phyloP scores from a whole-genome alignment of 2,329 filamentous ascomycete species.

The Pseudogymnoascus sp. region DNA sequence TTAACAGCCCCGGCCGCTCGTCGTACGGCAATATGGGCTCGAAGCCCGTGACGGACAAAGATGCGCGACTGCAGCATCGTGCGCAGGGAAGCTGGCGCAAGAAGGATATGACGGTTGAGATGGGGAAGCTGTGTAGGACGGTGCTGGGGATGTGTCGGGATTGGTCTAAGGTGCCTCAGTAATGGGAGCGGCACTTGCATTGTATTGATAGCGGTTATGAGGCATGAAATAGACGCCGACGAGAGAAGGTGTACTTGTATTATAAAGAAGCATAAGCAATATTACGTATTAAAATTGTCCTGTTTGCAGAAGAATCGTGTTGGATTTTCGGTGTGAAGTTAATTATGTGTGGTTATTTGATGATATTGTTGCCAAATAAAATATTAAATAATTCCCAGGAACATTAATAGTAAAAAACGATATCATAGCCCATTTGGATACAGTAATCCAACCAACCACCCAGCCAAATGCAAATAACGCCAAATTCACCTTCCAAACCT shows the following conservation, averaged over 20 bases:
- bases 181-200: conserved; percentile 24
- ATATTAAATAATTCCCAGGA: not conserved
- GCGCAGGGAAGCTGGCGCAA: conserved; percentile 29
- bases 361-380: not conserved
- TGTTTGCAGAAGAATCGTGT: conserved; percentile 18
- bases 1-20: conserved; percentile 23
- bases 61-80: conserved; percentile 26
- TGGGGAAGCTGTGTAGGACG: conserved; percentile 29
- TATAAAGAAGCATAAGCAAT: conserved; percentile 25
- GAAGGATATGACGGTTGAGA: conserved; percentile 24
- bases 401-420: not conserved
- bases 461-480: not conserved
- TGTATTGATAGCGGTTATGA: not conserved
- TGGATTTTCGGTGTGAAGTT: not conserved
- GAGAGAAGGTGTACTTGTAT: conserved; percentile 25
- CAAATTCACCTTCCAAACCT: not conserved
- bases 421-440: not conserved
- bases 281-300: conserved; percentile 51
- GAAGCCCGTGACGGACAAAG: conserved; percentile 25
- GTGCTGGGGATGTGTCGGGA: conserved; percentile 27
- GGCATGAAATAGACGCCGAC: not conserved
- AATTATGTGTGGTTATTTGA: not conserved
- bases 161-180: conserved; percentile 27
- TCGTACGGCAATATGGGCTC: conserved; percentile 29
- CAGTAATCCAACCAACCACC: not conserved